A percentile compares a stretch with the other conserved stretches of the same genome.
These are phyloP conservation scores for Termitomyces titanicus DNA, from an alignment of 768 basidiomycete species.

Conservation along the genomic window DNA sequence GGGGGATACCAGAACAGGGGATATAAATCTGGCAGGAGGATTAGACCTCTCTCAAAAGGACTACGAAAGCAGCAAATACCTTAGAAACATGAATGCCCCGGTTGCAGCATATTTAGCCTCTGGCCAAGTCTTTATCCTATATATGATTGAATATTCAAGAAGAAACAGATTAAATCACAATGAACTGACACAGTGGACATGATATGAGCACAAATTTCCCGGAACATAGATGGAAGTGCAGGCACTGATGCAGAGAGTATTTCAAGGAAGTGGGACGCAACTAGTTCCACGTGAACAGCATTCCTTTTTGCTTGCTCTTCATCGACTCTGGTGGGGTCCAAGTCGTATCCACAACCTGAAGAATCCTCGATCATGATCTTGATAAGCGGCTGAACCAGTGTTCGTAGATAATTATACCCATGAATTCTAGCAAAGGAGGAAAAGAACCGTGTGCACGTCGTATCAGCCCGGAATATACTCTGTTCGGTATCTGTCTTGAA, in stretches of 20 bases:
- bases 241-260: conserved; percentile 70
- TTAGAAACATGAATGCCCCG: conserved; percentile 89
- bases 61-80: conserved; percentile 35
- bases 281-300: conserved; percentile 63
- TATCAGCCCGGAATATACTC: conserved; percentile 84
- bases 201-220: conserved; percentile 84
- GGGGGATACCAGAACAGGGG: conserved; percentile 85
- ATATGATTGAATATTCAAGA: conserved; percentile 1
- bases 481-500: conserved; percentile 63
- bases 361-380: conserved; percentile 72
- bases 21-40: conserved; percentile 66
- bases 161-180: neutral
- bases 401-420: conserved; percentile 88
- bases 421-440: conserved; percentile 86
- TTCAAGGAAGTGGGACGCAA: conserved; percentile 72
- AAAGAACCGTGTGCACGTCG: conserved; percentile 81
- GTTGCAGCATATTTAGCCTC: conserved; percentile 78
- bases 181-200: conserved; percentile 66
- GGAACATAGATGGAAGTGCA: conserved; percentile 79
- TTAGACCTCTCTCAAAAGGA: neutral
- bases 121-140: conserved; percentile 66
- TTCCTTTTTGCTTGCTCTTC: conserved; percentile 67
- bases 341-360: conserved; percentile 68
- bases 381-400: conserved; percentile 73
- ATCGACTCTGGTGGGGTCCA: conserved; percentile 62